Evolutionary conservation across 768 basidiomycete genomes (phyloP), one percentile per base, ranked within the genome.

Genomic region (Hericium coralloides): DNA sequence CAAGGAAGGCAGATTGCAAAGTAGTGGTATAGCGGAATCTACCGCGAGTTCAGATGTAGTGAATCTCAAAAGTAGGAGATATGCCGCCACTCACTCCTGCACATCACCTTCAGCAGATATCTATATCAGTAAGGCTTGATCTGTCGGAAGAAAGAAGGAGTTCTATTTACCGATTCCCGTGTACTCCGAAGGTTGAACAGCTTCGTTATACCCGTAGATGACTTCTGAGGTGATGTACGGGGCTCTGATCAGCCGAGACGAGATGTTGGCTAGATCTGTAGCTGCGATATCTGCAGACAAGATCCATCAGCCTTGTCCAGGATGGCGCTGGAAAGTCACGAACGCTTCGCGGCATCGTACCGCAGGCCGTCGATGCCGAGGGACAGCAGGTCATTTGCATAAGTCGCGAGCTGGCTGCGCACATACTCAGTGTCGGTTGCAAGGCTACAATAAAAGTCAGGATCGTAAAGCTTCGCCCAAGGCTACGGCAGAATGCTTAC

Each of bases 171-270:
- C 79, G 74, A 76, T 84, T 0, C 64, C 65, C 6, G 71, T 71
- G 63, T 87, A 88, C 63, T 84, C 76, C 0, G 74, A 74, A 0
- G 85, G 85, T 43, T 77, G 76, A 14, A 76, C 67, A 0, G 80
- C 74, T 58, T 85, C 76, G 0, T 80, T 82, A 0, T 68, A 76
- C 31, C 71, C 83, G 45, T 57, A 75, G 36, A 74, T 67, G 20
- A 71, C 72, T 64, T 87, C 86, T 64, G 87, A 85, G 0, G 84
- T 83, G 47, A 87, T 77, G 61, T 86, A 88, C 0, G 79, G 77
- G 4, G 37, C 63, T 2, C 58, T 57, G 1, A 68, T 69, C 12
- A 87, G 68, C 6, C 75, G 72, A 4, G 72, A 64, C 1, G 76
- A 59, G 61, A 86, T 88, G 63, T 80, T 81, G 3, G 74, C 68